Conservation (phyloP, 495 filamentous ascomycete species). For the Penicillium antarcticum region DNA sequence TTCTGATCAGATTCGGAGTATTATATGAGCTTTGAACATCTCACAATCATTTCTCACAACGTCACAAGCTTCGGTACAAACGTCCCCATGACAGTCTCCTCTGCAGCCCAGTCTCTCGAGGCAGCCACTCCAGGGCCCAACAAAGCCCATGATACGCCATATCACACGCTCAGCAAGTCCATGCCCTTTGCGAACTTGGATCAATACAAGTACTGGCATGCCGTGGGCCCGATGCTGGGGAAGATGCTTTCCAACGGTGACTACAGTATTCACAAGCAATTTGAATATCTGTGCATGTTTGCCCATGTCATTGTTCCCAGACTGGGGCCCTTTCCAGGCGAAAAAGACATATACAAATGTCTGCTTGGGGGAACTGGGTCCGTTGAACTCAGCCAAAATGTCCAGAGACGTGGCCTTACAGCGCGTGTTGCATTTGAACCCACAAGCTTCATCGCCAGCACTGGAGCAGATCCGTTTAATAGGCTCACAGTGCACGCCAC, state of each 20-base stretch:
- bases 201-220: conserved; percentile 12
- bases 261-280: conserved; percentile 12
- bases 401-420: neutral
- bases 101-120: neutral
- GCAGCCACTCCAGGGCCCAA: too few relatives aligned
- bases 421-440: neutral
- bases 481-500: neutral
- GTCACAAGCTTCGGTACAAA: too few relatives aligned
- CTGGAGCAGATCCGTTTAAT: neutral
- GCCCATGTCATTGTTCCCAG: conserved; percentile 2
- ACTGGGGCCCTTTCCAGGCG: neutral
- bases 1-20: too few relatives aligned
- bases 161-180: neutral
- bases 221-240: conserved; percentile 2
- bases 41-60: too few relatives aligned
- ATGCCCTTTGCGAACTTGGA: conserved; percentile 1
- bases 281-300: conserved; percentile 9
- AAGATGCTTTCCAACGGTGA: neutral
- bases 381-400: neutral
- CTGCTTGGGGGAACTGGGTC: neutral
- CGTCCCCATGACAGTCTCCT: neutral
- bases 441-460: neutral
- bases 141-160: neutral
- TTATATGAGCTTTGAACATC: too few relatives aligned
- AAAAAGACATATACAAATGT: neutral